Evolutionary conservation across 2,329 filamentous ascomycete genomes (phyloP).

Genomic region (Stemphylium lycopersici): DNA sequence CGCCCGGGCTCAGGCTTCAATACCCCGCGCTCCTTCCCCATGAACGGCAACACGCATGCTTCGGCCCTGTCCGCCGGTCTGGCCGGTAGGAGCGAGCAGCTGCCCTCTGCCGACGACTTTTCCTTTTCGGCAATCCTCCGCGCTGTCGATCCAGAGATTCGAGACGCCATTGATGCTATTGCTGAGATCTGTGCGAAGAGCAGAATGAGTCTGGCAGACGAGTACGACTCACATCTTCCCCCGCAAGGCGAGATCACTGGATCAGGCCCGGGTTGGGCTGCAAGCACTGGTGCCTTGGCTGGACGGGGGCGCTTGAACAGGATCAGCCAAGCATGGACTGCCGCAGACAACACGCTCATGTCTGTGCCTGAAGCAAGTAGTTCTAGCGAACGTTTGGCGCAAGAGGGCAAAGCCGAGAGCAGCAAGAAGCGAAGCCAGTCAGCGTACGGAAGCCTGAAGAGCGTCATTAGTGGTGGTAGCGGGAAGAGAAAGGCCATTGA

Average conservation of each 20-base stretch:
- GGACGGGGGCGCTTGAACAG: conserved; percentile 42
- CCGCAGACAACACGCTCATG: conserved; percentile 50
- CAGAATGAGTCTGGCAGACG: conserved; percentile 65
- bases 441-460: conserved; percentile 48
- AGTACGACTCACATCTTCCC: conserved; percentile 67
- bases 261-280: conserved; percentile 34
- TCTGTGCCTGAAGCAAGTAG: conserved; percentile 57
- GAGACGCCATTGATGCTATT: conserved; percentile 64
- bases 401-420: conserved; percentile 31
- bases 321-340: conserved; percentile 42
- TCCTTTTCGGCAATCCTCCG: conserved; percentile 62
- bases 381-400: conserved; percentile 50
- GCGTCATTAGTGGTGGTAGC: conserved; percentile 46
- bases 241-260: conserved; percentile 63
- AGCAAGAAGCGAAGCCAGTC: conserved; percentile 44
- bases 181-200: conserved; percentile 68
- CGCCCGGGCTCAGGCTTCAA: conserved; percentile 40
- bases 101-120: conserved; percentile 60
- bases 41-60: conserved; percentile 35
- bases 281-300: conserved; percentile 36
- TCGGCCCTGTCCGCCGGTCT: conserved; percentile 42
- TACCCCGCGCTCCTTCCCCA: conserved; percentile 40
- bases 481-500: conserved; percentile 36
- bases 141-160: conserved; percentile 64
- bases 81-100: conserved; percentile 32